These are phyloP conservation scores for Kluyveromyces siamensis DNA, from an alignment of 805 yeast genomes.

Conservation along the genomic window DNA sequence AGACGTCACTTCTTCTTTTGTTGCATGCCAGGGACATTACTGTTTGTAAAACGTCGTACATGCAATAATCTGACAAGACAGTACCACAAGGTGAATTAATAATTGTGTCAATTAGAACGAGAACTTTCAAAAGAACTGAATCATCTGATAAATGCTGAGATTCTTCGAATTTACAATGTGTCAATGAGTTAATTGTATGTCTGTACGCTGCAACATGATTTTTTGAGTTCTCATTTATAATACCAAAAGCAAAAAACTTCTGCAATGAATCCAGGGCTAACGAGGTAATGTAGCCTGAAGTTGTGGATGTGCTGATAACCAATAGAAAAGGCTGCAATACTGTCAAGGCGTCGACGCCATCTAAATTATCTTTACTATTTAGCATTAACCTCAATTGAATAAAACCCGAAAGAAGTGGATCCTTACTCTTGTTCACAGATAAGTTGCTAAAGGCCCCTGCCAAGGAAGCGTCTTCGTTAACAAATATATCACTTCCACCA, in stretches of 20 bases:
- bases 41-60: constrained; percentile 85
- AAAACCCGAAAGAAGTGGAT: constrained; percentile 70
- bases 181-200: constrained; percentile 45
- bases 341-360: constrained; percentile 59
- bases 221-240: constrained; percentile 47
- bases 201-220: constrained; percentile 54
- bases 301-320: constrained; percentile 72
- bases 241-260: constrained; percentile 61
- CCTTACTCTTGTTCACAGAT: constrained; percentile 29
- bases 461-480: constrained; percentile 33
- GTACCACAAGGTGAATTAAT: constrained; percentile 57
- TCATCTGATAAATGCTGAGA: constrained; percentile 90
- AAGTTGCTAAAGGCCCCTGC: constrained; percentile 28
- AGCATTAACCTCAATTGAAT: constrained; percentile 68
- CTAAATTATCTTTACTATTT: constrained; percentile 42
- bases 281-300: constrained; percentile 79
- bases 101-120: constrained; percentile 60
- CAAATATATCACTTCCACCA: constrained; percentile 46
- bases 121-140: constrained; percentile 75
- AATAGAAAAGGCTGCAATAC: constrained; percentile 80
- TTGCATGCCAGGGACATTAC: constrained; percentile 88
- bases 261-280: constrained; percentile 68
- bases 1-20: constrained; percentile 80
- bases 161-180: constrained; percentile 94
- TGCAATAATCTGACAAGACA: constrained; percentile 67